These are phyloP conservation scores for Lipomyces starkeyi DNA, from an alignment of 805 yeast genomes.

Conservation along the genomic window DNA sequence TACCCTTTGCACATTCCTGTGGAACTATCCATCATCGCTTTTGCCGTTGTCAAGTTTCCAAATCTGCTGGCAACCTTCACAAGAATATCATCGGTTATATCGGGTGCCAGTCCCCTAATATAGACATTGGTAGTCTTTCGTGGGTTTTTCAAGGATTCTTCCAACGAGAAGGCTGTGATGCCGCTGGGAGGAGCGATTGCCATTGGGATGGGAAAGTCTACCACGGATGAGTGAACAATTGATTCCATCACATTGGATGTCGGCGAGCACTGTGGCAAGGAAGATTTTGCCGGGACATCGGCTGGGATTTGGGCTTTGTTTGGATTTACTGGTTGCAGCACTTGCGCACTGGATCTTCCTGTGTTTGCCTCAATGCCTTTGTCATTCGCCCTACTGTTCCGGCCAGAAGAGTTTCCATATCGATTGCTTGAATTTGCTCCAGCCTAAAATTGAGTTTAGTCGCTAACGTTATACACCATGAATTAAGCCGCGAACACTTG, in stretches of 20 bases:
- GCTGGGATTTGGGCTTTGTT: neutral
- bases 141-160: slow-evolving; percentile 42
- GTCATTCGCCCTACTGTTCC: neutral
- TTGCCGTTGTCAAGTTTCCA: slow-evolving; percentile 58
- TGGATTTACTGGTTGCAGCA: neutral
- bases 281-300: neutral
- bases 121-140: slow-evolving; percentile 58
- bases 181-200: slow-evolving; percentile 31
- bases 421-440: slow-evolving; percentile 1
- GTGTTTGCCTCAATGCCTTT: neutral
- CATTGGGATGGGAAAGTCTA: slow-evolving; percentile 28
- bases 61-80: slow-evolving; percentile 49
- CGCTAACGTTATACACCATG: neutral
- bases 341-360: neutral
- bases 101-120: slow-evolving; percentile 64
- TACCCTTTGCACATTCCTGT: slow-evolving; percentile 41
- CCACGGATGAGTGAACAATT: neutral
- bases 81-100: slow-evolving; percentile 60
- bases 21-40: slow-evolving; percentile 53
- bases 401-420: neutral
- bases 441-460: neutral
- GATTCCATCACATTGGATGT: neutral
- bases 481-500: neutral
- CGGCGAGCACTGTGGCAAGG: slow-evolving; percentile 4
- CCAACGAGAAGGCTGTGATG: slow-evolving; percentile 21